These are phyloP conservation scores for Eucalyptus cloeziana DNA, from an alignment of 345 rosid species.

Conservation along the genomic window DNA sequence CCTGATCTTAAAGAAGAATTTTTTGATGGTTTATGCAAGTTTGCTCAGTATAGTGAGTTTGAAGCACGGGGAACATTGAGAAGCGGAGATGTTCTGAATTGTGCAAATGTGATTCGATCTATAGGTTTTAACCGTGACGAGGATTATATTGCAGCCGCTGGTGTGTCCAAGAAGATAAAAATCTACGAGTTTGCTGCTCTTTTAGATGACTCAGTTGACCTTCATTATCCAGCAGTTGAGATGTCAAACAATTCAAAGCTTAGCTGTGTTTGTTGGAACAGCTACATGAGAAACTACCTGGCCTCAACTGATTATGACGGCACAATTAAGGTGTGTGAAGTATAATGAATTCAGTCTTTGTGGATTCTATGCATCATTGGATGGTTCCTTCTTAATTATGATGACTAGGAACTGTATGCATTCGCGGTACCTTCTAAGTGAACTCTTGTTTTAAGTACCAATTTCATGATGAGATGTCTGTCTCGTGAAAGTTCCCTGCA, in stretches of 20 bases:
- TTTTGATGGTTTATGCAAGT: slow-evolving; percentile 74
- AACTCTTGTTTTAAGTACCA: not conserved
- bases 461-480: not conserved
- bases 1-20: slow-evolving; percentile 46
- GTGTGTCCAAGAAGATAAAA: slow-evolving; percentile 81
- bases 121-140: slow-evolving; percentile 67
- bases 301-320: slow-evolving; percentile 92
- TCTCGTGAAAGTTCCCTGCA: not conserved
- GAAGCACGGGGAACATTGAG: slow-evolving; percentile 63
- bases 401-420: not conserved
- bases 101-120: slow-evolving; percentile 76
- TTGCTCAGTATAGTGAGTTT: slow-evolving; percentile 64
- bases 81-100: slow-evolving; percentile 59
- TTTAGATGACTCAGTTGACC: slow-evolving; percentile 54
- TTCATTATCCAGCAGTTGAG: slow-evolving; percentile 80
- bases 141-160: slow-evolving; percentile 86
- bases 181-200: slow-evolving; percentile 63
- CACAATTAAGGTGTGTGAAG: slow-evolving; percentile 45
- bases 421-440: not conserved
- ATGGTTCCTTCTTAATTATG: not conserved
- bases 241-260: slow-evolving; percentile 71
- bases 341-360: not conserved
- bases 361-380: not conserved
- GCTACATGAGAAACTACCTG: slow-evolving; percentile 76
- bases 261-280: slow-evolving; percentile 92